phyloP scores from a whole-genome alignment of 2,329 filamentous ascomycete species.

The Pseudogymnoascus sp. region DNA sequence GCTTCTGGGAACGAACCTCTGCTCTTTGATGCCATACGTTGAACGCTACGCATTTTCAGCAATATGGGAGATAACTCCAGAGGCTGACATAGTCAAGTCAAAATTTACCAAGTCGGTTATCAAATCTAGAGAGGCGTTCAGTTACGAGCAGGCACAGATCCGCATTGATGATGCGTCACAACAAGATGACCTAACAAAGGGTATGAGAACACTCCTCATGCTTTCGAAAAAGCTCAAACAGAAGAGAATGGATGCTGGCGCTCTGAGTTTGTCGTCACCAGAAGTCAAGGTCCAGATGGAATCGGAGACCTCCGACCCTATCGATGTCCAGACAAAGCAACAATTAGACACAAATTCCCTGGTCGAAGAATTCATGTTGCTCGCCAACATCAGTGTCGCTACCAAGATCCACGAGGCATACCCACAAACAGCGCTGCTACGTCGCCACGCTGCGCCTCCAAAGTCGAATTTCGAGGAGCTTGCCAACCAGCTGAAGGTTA shows the following conservation, averaged over 20 bases:
- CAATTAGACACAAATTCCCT: slow-evolving; percentile 93
- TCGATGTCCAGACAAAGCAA: slow-evolving; percentile 93
- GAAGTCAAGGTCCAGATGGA: slow-evolving; percentile 95
- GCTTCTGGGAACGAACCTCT: slow-evolving; percentile 90
- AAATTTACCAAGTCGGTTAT: slow-evolving; percentile 97
- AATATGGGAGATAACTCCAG: slow-evolving; percentile 78
- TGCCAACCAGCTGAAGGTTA: slow-evolving; percentile 80
- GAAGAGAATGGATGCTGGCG: slow-evolving; percentile 93
- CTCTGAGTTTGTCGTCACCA: slow-evolving; percentile 91
- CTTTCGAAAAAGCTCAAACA: slow-evolving; percentile 90
- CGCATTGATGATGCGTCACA: slow-evolving; percentile 85
- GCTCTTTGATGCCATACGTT: slow-evolving; percentile 95
- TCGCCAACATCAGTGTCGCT: slow-evolving; percentile 93
- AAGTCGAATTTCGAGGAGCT: slow-evolving; percentile 97
- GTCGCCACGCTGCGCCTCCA: slow-evolving; percentile 84
- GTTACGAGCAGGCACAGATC: slow-evolving; percentile 92
- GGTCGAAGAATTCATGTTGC: slow-evolving; percentile 98
- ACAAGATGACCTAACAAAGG: slow-evolving; percentile 79
- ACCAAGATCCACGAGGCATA: slow-evolving; percentile 85
- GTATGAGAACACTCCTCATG: slow-evolving; percentile 79
- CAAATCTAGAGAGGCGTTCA: slow-evolving; percentile 91
- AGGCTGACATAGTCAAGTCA: slow-evolving; percentile 78
- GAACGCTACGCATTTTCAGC: slow-evolving; percentile 84
- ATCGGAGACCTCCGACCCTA: slow-evolving; percentile 89
- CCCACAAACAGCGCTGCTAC: slow-evolving; percentile 88